Conservation (phyloP, 495 filamentous ascomycete species). For the Hypoxylon lienhwacheense region DNA sequence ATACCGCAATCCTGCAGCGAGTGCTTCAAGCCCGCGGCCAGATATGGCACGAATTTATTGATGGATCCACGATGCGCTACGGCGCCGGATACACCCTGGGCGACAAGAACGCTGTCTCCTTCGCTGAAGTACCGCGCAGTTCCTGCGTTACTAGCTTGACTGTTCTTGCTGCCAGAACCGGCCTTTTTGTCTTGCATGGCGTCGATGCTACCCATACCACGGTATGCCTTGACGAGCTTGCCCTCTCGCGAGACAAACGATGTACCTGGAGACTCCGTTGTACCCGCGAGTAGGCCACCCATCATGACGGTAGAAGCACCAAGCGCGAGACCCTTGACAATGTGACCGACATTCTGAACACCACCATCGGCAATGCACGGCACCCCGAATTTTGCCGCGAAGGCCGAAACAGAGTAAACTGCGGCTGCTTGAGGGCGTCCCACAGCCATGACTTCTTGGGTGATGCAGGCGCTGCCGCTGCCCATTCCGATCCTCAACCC, state of each 20-base stretch:
- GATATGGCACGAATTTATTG: constrained; percentile 92
- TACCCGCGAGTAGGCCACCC: constrained; percentile 95
- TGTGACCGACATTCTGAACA: constrained; percentile 97
- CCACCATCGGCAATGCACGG: constrained; percentile 98
- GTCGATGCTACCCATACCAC: constrained; percentile 97
- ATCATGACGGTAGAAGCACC: constrained; percentile 98
- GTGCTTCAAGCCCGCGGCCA: constrained; percentile 93
- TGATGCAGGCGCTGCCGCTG: constrained; percentile 96
- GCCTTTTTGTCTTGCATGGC: constrained; percentile 99
- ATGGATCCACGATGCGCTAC: constrained; percentile 70
- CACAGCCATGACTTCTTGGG: constrained; percentile 99
- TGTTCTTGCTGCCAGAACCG: constrained; percentile 63
- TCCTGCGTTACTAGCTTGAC: constrained; percentile 89
- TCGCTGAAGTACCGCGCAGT: constrained; percentile 99
- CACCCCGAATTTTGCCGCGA: constrained; percentile 91
- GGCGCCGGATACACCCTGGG: constrained; percentile 86
- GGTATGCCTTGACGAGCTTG: constrained; percentile 97
- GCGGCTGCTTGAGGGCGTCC: constrained; percentile 92
- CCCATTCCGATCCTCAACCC: constrained; percentile 99
- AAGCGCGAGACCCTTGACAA: constrained; percentile 95
- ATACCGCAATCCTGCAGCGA: constrained; percentile 94
- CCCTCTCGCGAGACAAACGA: constrained; percentile 95
- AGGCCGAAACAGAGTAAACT: constrained; percentile 83
- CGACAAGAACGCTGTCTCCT: constrained; percentile 89
- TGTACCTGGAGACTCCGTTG: constrained; percentile 94